Evolutionary conservation across 129 eudicot species (phyloP), one percentile per base, ranked within the genome.

Genomic region (Tagetes patula): DNA sequence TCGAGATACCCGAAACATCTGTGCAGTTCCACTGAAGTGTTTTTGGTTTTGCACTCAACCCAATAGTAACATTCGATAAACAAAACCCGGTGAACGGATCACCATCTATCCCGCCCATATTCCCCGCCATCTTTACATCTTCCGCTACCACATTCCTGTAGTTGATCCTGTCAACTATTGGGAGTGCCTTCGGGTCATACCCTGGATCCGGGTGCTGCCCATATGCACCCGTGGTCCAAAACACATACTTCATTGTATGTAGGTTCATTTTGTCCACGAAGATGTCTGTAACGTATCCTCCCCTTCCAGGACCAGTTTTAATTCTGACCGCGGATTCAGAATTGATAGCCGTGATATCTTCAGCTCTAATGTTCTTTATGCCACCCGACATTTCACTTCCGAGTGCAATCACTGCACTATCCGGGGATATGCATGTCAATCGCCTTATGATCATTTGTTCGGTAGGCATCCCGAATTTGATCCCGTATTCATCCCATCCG

Each of bases 371-470:
- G 74, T 91, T 89, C 53, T 84, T 70, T 48, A 91, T 91, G 7
- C 97, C 97, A 7, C 97, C 97, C 1, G 97, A 91, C 97, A 91
- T 91, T 60, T 91, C 97, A 56, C 97, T 91, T 37, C 97, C 97
- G 1, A 91, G 81, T 55, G 97, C 97, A 33, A 91, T 91, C 45
- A 86, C 88, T n/a, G 97, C 97, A 41, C 95, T 87, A 77, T 82
- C 80, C 0, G 97, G 97, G 7, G 97, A 91, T 32, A 91, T 85
- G 83, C 97, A 91, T 1, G 89, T 91, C 27, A 87, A 74, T 1
- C 89, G 40, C 58, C 84, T 62, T 68, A 91, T 88, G 81, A 81
- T 84, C 32, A 84, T 70, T 45, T 86, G 89, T 52, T 82, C 80
- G 0, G 89, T 85, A 63, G 97, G 97, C 85, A 80, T 80, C 14